A percentile compares a stretch with the other conserved stretches of the same genome.
These are phyloP conservation scores for Trichoderma aggressivum DNA, from an alignment of 2,329 filamentous ascomycete genomes.

Conservation along the genomic window DNA sequence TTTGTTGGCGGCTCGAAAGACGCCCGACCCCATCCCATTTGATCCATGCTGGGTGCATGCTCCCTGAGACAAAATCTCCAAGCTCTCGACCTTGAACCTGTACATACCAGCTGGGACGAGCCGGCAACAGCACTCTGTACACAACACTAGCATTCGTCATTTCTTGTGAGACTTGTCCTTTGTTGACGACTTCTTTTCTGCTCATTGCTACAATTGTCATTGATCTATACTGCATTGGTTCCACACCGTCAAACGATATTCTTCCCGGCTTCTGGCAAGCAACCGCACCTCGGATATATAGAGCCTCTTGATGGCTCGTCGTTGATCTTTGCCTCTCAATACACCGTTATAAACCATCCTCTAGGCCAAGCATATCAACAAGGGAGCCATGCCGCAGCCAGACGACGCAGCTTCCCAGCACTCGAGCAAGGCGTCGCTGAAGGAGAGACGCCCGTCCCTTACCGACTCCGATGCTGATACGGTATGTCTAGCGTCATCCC, in stretches of 20 bases:
- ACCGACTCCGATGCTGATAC: conserved; percentile 30
- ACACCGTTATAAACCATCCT: background rate
- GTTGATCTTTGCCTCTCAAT: conserved; percentile 9
- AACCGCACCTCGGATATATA: background rate
- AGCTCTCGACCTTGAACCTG: conserved; percentile 13
- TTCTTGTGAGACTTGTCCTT: background rate
- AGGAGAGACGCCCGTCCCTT: conserved; percentile 30
- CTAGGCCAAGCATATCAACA: conserved; percentile 3
- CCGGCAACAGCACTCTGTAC: conserved; percentile 6
- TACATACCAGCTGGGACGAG: conserved; percentile 16
- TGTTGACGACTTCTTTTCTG: background rate
- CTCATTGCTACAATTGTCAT: conserved; percentile 12
- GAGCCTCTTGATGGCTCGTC: conserved; percentile 16
- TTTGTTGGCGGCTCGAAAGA: conserved; percentile 14
- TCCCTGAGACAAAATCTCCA: conserved; percentile 19
- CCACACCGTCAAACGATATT: conserved; percentile 4
- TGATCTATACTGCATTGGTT: conserved; percentile 11
- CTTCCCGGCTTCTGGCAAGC: background rate
- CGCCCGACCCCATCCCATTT: background rate
- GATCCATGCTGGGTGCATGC: conserved; percentile 1
- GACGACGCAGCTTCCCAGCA: conserved; percentile 26
- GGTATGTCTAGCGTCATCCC: conserved; percentile 27
- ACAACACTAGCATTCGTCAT: conserved; percentile 1
- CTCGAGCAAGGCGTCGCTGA: conserved; percentile 25
- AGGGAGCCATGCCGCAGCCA: conserved; percentile 35